Base-by-base conservation (phyloP, 139 green algal species). In the Asterochloris erici region DNA sequence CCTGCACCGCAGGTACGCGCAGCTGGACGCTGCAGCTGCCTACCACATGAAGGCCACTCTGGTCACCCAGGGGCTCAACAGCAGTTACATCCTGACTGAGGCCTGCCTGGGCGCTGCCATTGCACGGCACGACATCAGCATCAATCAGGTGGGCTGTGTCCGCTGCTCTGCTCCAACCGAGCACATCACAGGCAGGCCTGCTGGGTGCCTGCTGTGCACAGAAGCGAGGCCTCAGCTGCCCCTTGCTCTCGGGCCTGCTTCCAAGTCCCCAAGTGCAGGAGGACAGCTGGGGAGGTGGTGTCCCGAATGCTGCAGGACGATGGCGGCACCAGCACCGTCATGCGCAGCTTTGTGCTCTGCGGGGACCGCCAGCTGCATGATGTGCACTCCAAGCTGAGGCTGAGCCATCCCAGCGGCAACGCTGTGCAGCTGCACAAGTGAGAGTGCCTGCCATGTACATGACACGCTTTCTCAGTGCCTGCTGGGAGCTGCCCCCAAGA, bases 341-440 rank as follows among this genome's bases (percentile, higher is more conserved):
- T 98, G 93, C 84, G 88, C n/a, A 90, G 92, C 87, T 99, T 99
- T 84, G 73, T 97, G 80, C 88, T 99, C 23, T 91, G 87, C 29
- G 94, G 93, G n/a, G 79, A 91, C 4, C 68, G 66, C 14, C 97
- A 99, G 91, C 85, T 97, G 79, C 95, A 98, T 84, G 97, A 99
- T 88, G 84, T 99, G 83, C 97, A 99, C 88, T 95, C 90, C 68
- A 91, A 91, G 74, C 89, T 98, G 74, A 75, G 71, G 28, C 88
- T 98, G 71, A 85, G 95, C 82, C 92, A 98, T 87, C 93, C 94
- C 23, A 1, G 87, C 24, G 95, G 94, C 27, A 73, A 79, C 29
- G 93, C 93, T 24, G 83, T 93, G 23, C 97, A 99, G 88, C 88
- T 99, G 83, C 97, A 99, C 93, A 99, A 99, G 91, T 98, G 75